Conservation (phyloP, 139 green algal species). For the Micromonas commoda region DNA sequence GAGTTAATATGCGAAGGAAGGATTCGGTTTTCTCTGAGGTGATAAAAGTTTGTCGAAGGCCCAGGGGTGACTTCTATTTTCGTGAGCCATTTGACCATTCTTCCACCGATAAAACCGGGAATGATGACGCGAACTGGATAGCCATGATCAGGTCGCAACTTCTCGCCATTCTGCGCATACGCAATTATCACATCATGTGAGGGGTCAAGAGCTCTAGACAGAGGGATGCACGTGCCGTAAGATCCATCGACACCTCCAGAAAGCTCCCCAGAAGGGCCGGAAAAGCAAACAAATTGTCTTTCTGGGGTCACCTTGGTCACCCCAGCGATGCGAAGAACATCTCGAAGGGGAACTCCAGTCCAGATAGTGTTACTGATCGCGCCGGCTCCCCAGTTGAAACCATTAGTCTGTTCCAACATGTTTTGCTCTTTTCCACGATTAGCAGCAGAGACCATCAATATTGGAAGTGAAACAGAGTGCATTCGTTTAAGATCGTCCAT, state of each 20-base stretch:
- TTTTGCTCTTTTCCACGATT: slow-evolving; percentile 98
- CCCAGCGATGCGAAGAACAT: slow-evolving; percentile 62
- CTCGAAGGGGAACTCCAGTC: slow-evolving; percentile 80
- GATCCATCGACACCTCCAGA: slow-evolving; percentile 25
- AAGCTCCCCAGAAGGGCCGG: slow-evolving; percentile 28
- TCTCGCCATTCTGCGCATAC: slow-evolving; percentile 67
- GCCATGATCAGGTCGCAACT: slow-evolving; percentile 64
- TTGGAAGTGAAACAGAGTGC: slow-evolving; percentile 64
- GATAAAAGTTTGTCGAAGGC: slow-evolving; percentile 90
- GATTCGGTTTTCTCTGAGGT: slow-evolving; percentile 95
- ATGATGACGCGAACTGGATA: slow-evolving; percentile 75
- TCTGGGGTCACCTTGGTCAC: slow-evolving; percentile 18
- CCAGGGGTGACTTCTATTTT: slow-evolving; percentile 69
- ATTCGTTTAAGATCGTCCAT: slow-evolving; percentile 87
- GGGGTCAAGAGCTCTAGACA: slow-evolving; percentile 54
- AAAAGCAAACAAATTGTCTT: slow-evolving; percentile 37
- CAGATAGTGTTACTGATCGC: slow-evolving; percentile 70
- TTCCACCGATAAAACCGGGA: slow-evolving; percentile 78
- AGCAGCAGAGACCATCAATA: slow-evolving; percentile 76
- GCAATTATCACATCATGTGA: slow-evolving; percentile 63
- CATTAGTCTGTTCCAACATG: slow-evolving; percentile 94
- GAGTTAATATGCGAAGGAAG: slow-evolving; percentile 87
- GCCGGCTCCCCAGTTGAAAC: slow-evolving; percentile 51
- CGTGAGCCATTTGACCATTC: slow-evolving; percentile 83
- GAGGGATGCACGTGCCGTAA: slow-evolving; percentile 58